Base-by-base conservation (phyloP, 352 stramenopile genomes). In the Globisporangium orthogonon region DNA sequence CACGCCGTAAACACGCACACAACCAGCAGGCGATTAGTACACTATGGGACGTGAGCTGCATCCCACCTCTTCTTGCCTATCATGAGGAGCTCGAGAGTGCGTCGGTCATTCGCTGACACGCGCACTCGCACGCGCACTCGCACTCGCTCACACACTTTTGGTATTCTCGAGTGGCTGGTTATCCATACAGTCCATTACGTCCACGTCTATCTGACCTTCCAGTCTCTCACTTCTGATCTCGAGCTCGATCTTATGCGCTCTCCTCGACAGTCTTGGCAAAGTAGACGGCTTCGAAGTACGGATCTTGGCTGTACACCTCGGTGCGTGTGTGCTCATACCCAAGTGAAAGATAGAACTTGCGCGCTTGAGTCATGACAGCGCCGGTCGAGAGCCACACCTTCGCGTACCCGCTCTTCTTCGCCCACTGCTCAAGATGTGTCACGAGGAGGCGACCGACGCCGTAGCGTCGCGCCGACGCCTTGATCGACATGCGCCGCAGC, bases 401-500 rank as follows among this genome's bases (percentile, higher is more conserved):
- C 28, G 33, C 29, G 29, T 59, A 67, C 4, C 58, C 52, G 17
- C 60, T 49, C 3, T 14, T 18, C 10, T 29, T 43, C 2, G 58
- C 62, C 62, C 62, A 73, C 13, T 28, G 4, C 40, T 73, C 66
- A 15, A 70, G 29, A 23, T 65, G 48, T 4, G 41, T 18, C 14
- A 73, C 53, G 17, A 73, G 58, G 30, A 58, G 35, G n/a, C 57
- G 52, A 33, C 54, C 67, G 18, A 75, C n/a, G 15, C 67, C 67
- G 40, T 59, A 63, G 33, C 64, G 61, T 2, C 65, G 60, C 40
- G 59, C 67, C 4, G 45, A 52, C 15, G 43, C 28, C 31, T 64
- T 63, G 31, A 75, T 58, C 9, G 62, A 68, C 51, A 76, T 13
- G 3, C 68, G 68, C 13, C 68, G 65, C 47, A 76, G 51, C 50